Base-by-base conservation (phyloP, 202 grass and related monocot species). In the Musa balbisiana region DNA sequence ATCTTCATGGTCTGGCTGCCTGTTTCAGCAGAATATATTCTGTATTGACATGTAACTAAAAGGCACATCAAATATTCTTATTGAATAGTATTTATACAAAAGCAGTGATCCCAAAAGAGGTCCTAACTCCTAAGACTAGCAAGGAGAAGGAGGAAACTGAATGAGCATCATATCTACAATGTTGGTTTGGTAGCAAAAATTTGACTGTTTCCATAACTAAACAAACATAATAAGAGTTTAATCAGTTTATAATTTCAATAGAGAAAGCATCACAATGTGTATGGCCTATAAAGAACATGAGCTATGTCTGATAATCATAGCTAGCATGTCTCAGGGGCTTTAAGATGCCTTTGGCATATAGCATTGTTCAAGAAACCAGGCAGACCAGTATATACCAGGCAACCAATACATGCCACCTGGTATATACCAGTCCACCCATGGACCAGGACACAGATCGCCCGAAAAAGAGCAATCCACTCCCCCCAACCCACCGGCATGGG, bases 1-100 rank as follows among this genome's bases (percentile, higher is more conserved):
- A 86, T 97, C 93, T 78, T 97, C 90, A 76, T 83, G 84, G 49
- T 79, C 79, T 1, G 93, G 93, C 79, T 91, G 93, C 93, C 93
- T 97, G 76, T 86, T 81, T 86, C 29, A 85, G 67, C 9, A 85
- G 67, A 70, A 68, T 15, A 62, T 51, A 54, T 0, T 53, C 19
- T 55, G 24, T 43, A 6, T 43, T 69, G 9, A 67, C 19, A 59
- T 49, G 16, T 8, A 23, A 22, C 3, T 16, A 16, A 52, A 14
- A 64, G 12, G 21, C 27, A 53, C 49, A 52, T 13, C 14, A 52
- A 51, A 52, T 15, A 19, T 22, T 17, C 49, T 53, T 16, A 65
- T 23, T 20, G 17, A 8, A 51, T 1, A 72, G 52, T n/a, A 69
- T 53, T 14, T 9, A 12, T 27, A 43, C 33, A 21, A 80, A 4